Conservation (phyloP, 108 stramenopile genomes). For the Nitzschia sp. region DNA sequence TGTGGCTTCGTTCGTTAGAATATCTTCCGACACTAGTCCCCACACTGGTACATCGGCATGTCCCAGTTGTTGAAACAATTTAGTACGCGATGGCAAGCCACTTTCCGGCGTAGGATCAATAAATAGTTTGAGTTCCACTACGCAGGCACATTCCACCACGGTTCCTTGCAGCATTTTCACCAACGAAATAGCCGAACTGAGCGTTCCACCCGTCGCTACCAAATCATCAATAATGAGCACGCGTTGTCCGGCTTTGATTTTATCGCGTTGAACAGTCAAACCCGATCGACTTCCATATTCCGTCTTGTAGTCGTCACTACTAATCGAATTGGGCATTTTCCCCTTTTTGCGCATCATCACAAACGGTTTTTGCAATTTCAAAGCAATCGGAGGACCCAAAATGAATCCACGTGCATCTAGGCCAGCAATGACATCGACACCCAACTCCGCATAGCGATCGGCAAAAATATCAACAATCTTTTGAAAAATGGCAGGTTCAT, state of each 20-base stretch:
- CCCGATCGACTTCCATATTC: constrained; percentile 95
- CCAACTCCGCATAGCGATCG: constrained; percentile 73
- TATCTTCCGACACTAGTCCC: constrained; percentile 87
- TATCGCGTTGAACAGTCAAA: constrained; percentile 89
- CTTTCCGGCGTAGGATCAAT: constrained; percentile 72
- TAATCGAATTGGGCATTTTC: constrained; percentile 97
- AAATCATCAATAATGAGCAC: constrained; percentile 98
- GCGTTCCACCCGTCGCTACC: constrained; percentile 98
- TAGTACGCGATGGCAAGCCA: constrained; percentile 76
- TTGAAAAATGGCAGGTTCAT: constrained; percentile 87
- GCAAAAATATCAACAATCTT: constrained; percentile 90
- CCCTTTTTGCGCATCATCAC: constrained; percentile 98
- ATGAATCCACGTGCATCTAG: constrained; percentile 96
- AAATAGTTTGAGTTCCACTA: constrained; percentile 92
- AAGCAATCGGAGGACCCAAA: constrained; percentile 95
- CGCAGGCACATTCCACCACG: constrained; percentile 90
- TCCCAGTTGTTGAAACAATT: constrained; percentile 59
- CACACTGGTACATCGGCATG: constrained; percentile 81
- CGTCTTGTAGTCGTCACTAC: constrained; percentile 80
- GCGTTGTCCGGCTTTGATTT: constrained; percentile 80
- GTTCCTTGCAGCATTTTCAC: constrained; percentile 76
- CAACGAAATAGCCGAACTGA: constrained; percentile 68
- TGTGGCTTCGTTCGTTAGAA: constrained; percentile 76
- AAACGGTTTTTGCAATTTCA: constrained; percentile 95
- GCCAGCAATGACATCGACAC: constrained; percentile 89